A percentile compares a stretch with the other conserved stretches of the same genome.
phyloP scores from a whole-genome alignment of 2,329 filamentous ascomycete genomes.

The Talaromyces piceae region DNA sequence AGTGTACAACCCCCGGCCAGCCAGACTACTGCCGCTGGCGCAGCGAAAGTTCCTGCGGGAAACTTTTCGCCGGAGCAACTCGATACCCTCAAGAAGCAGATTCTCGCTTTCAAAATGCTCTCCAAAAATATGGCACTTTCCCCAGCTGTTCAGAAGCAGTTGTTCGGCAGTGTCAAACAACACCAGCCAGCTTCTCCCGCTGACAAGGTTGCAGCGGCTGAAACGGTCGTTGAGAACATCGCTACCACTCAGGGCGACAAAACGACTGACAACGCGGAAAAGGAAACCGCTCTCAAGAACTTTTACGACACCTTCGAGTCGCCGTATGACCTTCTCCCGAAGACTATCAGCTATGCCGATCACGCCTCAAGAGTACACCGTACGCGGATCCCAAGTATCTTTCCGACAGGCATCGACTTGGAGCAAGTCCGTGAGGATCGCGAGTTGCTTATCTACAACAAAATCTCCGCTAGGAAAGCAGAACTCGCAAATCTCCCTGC shows the following conservation, averaged over 20 bases:
- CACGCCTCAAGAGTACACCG: constrained; percentile 71
- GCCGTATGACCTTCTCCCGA: constrained; percentile 55
- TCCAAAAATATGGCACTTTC: constrained; percentile 82
- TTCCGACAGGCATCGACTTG: constrained; percentile 81
- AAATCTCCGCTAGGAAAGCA: constrained; percentile 74
- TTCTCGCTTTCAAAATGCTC: constrained; percentile 82
- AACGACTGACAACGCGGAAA: constrained; percentile 20
- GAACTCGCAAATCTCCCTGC: constrained; percentile 78
- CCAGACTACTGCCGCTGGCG: constrained; percentile 14
- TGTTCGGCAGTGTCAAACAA: constrained; percentile 56
- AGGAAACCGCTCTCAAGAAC: constrained; percentile 23
- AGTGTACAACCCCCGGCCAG: constrained; percentile 14
- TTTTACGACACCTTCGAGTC: constrained; percentile 67
- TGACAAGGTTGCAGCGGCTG: constrained; percentile 25
- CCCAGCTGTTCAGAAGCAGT: constrained; percentile 66
- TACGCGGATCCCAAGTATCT: constrained; percentile 74
- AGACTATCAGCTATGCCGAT: constrained; percentile 67
- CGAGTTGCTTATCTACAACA: constrained; percentile 82
- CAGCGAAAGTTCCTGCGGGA: constrained; percentile 32
- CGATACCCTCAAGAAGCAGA: constrained; percentile 71
- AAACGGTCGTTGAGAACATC: constrained; percentile 26
- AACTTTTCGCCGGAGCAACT: constrained; percentile 76
- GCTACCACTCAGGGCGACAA: constrained; percentile 31
- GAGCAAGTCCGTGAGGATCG: constrained; percentile 79
- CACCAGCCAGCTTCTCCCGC: constrained; percentile 32